phyloP scores from a whole-genome alignment of 805 yeast genomes.

The Myxozyma vanderwaltii region DNA sequence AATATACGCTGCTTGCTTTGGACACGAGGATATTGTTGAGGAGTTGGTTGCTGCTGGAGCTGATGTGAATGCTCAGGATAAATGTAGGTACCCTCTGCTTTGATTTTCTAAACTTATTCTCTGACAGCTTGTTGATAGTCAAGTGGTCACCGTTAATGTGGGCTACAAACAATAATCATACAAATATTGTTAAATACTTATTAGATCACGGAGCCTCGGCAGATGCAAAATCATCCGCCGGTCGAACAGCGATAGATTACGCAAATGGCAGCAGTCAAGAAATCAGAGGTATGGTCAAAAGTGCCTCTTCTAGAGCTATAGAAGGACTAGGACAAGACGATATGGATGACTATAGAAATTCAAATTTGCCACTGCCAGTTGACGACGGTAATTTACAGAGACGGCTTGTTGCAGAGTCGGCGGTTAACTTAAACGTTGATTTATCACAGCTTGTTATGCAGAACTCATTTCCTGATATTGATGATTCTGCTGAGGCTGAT shows the following conservation, averaged over 20 bases:
- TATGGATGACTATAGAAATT: constrained; percentile 37
- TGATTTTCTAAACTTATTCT: neutral
- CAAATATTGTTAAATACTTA: constrained; percentile 57
- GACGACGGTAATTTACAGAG: constrained; percentile 31
- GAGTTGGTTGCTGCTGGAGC: constrained; percentile 45
- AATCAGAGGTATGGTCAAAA: constrained; percentile 56
- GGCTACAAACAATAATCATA: constrained; percentile 69
- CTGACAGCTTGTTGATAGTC: constrained; percentile 5
- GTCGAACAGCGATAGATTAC: constrained; percentile 57
- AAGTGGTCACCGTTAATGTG: constrained; percentile 71
- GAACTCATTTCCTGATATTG: constrained; percentile 28
- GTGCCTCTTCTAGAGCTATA: constrained; percentile 6
- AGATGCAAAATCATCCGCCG: constrained; percentile 49
- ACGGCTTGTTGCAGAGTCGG: constrained; percentile 38
- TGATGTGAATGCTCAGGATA: constrained; percentile 43
- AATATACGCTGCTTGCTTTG: constrained; percentile 47
- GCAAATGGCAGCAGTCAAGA: constrained; percentile 55
- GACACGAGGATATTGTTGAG: constrained; percentile 43
- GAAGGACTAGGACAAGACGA: constrained; percentile 10
- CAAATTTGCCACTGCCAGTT: constrained; percentile 17
- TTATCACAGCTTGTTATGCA: constrained; percentile 36
- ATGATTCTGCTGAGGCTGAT: constrained; percentile 32
- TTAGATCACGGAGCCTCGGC: constrained; percentile 68
- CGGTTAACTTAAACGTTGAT: constrained; percentile 41
- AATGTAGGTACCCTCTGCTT: constrained; percentile 22